Evolutionary conservation across 1,284 basidiomycete species (phyloP), one percentile per base, ranked within the genome.

Genomic region (Microbotryum scabiosae): DNA sequence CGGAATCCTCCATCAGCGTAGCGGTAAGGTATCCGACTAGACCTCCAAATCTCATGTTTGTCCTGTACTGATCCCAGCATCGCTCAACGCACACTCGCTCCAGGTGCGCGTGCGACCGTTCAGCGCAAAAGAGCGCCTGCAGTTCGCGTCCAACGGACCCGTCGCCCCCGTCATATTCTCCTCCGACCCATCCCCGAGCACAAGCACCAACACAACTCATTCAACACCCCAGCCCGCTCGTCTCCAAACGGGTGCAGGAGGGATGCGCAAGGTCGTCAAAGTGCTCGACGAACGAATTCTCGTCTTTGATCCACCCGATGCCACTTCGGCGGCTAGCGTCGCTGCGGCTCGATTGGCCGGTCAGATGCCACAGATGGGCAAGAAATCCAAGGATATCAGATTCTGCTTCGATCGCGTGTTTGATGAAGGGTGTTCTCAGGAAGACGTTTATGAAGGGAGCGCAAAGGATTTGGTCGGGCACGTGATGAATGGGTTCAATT

Each of bases 351-450:
- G 48, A 51, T 28, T 61, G 30, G 36, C 36, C 36, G 36, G 36
- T 41, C 26, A 23, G 46, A 36, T 12, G 20, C 61, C 65, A 8
- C 16, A 56, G 21, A 56, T 56, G 51, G 61, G 62, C 36, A 73
- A 71, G 58, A 73, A 71, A 57, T 62, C 65, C 51, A 71, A 65
- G 50, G 69, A 71, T 58, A 62, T 48, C 56, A 84, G 92, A 60
- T 97, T 94, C 76, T 90, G 93, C 79, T 97, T 97, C 74, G 93
- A 97, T 76, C 82, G 81, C 56, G 90, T 97, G 28, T 93, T 96
- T 73, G 81, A 85, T 66, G 83, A 85, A 72, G 82, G 86, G 46
- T 82, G 88, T 28, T 79, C 78, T 21, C 93, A 97, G 76, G 81
- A 84, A 65, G 87, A 90, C 62, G 87, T 97, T 12, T 97, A 90